Conservation (phyloP, 139 green algal species). For the Cymbomonas tetramitiformis region DNA sequence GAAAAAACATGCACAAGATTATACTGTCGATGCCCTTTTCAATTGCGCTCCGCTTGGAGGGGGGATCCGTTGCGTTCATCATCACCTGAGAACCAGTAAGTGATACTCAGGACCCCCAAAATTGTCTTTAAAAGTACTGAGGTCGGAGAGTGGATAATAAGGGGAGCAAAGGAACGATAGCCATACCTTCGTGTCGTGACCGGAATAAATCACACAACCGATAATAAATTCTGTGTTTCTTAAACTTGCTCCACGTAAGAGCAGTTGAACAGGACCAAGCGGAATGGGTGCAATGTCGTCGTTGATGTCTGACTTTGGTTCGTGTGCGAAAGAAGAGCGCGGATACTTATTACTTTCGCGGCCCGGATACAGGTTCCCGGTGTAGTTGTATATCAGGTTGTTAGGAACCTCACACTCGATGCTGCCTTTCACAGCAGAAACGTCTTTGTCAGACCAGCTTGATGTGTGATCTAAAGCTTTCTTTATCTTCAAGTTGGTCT, state of each 20-base stretch:
- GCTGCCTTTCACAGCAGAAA: too few species aligned
- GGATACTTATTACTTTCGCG: too few species aligned
- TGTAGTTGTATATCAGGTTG: slow-evolving; percentile 66
- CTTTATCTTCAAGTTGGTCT: slow-evolving; percentile 91
- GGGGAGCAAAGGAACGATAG: slow-evolving; percentile 2
- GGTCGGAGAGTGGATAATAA: too few species aligned
- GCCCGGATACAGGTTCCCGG: slow-evolving; percentile 28
- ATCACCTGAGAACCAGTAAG: neutral
- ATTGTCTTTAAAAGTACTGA: too few species aligned
- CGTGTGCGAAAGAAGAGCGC: too few species aligned
- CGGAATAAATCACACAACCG: slow-evolving; percentile 75
- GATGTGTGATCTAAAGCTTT: slow-evolving; percentile 28
- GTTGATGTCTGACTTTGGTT: slow-evolving; percentile 19
- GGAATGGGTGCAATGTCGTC: too few species aligned
- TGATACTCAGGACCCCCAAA: neutral
- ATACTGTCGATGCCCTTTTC: slow-evolving; percentile 25
- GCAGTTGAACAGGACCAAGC: slow-evolving; percentile 20
- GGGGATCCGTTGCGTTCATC: slow-evolving; percentile 49
- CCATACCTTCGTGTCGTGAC: slow-evolving; percentile 53
- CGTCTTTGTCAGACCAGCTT: too few species aligned
- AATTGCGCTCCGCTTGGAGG: slow-evolving; percentile 43
- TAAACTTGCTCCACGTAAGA: slow-evolving; percentile 40
- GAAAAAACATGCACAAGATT: slow-evolving; percentile 31
- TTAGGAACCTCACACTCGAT: slow-evolving; percentile 57
- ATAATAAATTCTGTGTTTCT: slow-evolving; percentile 64